phyloP scores from a whole-genome alignment of 2,329 filamentous ascomycete genomes.

The Colletotrichum lupini region DNA sequence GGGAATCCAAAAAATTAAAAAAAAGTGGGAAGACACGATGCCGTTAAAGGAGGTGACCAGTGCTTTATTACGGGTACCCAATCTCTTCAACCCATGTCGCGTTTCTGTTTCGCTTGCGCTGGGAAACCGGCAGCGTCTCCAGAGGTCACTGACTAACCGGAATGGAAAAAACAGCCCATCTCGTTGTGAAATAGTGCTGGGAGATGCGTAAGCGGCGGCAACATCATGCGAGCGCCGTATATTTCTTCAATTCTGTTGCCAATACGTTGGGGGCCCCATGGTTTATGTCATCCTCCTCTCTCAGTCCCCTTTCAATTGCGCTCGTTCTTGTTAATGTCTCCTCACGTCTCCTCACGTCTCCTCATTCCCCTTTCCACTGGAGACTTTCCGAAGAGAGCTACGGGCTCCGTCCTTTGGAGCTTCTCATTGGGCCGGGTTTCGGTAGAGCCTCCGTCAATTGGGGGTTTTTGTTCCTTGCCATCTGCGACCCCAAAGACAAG shows the following conservation, averaged over 20 bases:
- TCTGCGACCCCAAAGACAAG: not conserved
- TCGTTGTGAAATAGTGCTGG: not conserved
- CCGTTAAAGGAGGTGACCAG: slow-evolving; percentile 8
- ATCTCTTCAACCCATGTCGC: slow-evolving; percentile 11
- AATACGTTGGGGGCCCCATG: not conserved
- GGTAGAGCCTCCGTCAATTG: not conserved
- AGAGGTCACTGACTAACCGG: not conserved
- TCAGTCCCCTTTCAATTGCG: not conserved
- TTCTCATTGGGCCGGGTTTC: not conserved
- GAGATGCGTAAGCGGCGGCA: not conserved
- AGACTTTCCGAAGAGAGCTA: not conserved
- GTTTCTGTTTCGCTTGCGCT: slow-evolving; percentile 5
- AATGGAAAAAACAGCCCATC: not conserved
- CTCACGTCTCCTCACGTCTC: not conserved
- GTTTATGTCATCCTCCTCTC: not conserved
- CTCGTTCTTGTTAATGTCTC: not conserved
- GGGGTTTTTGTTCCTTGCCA: not conserved
- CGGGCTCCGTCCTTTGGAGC: not conserved
- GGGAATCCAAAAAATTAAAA: not conserved
- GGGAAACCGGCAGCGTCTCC: not conserved
- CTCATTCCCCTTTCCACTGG: not conserved
- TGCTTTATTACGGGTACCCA: slow-evolving; percentile 14
- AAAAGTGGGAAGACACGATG: slow-evolving; percentile 10
- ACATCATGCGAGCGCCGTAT: not conserved
- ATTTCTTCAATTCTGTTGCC: not conserved